Evolutionary conservation across 2,329 filamentous ascomycete genomes (phyloP).

Genomic region (Phaeosphaeria sp.): DNA sequence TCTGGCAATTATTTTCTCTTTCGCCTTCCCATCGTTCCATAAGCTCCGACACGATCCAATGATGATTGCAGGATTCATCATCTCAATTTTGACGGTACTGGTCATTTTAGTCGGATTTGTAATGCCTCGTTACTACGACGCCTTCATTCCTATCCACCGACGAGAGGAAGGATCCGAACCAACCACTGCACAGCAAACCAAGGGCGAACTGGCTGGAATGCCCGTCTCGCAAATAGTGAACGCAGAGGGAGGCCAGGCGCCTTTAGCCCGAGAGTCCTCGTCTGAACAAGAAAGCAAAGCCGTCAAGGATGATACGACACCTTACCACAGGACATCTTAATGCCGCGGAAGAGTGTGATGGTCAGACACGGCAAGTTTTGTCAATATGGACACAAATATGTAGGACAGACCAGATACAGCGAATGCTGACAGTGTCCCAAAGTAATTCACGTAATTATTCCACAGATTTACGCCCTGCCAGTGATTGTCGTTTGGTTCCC

Average conservation of each 20-base stretch:
- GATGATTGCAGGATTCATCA: constrained; percentile 45
- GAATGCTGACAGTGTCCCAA: not conserved
- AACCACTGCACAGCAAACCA: constrained; percentile 35
- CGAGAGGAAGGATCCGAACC: constrained; percentile 54
- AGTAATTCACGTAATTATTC: not conserved
- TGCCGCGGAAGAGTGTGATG: not conserved
- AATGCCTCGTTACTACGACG: constrained; percentile 62
- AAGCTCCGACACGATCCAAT: constrained; percentile 41
- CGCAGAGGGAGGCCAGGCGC: constrained; percentile 12
- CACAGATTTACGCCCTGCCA: not conserved
- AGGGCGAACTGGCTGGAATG: constrained; percentile 31
- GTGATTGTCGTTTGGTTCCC: not conserved
- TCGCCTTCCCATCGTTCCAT: constrained; percentile 44
- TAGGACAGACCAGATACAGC: not conserved
- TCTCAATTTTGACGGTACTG: constrained; percentile 49
- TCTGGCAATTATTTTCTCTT: constrained; percentile 44
- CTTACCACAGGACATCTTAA: not conserved
- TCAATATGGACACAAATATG: not conserved
- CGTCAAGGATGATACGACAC: constrained; percentile 3
- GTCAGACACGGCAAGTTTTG: not conserved
- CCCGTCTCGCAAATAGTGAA: constrained; percentile 15
- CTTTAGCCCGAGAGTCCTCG: constrained; percentile 7
- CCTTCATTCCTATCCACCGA: constrained; percentile 58
- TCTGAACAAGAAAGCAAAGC: constrained; percentile 12
- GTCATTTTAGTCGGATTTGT: constrained; percentile 58